phyloP scores from a whole-genome alignment of 345 rosid species.

The Bruguiera sexangula region DNA sequence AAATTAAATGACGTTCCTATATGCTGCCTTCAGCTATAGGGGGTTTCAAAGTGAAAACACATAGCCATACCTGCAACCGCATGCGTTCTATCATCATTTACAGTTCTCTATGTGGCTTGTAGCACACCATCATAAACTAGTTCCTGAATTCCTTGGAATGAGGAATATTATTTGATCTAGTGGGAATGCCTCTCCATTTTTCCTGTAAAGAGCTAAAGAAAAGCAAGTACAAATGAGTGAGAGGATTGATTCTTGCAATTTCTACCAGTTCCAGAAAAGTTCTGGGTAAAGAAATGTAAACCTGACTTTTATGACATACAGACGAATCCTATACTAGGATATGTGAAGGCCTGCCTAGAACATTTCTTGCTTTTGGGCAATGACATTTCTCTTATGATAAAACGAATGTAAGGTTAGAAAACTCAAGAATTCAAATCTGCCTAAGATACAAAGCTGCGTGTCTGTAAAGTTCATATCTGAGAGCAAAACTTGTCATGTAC shows the following conservation, averaged over 20 bases:
- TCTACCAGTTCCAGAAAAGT: too few species aligned
- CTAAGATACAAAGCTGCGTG: background rate
- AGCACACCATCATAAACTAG: slow-evolving; percentile 82
- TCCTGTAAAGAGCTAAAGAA: slow-evolving; percentile 24
- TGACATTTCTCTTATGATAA: too few species aligned
- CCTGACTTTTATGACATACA: too few species aligned
- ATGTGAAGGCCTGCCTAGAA: too few species aligned
- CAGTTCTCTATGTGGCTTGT: slow-evolving; percentile 66
- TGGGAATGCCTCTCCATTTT: slow-evolving; percentile 85
- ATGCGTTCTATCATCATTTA: slow-evolving; percentile 45
- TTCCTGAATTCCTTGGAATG: slow-evolving; percentile 86
- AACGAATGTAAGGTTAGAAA: background rate
- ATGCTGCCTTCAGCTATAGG: background rate
- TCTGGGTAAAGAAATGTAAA: too few species aligned
- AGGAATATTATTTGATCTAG: slow-evolving; percentile 84
- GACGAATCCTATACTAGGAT: too few species aligned
- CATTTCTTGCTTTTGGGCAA: too few species aligned
- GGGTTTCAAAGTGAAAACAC: too few species aligned
- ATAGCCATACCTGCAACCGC: slow-evolving; percentile 57
- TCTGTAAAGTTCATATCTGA: background rate
- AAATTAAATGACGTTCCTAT: background rate
- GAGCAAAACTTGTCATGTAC: background rate
- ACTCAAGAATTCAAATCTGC: slow-evolving; percentile 1
- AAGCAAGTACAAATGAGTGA: too few species aligned
- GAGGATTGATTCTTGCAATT: too few species aligned